Evolutionary conservation across 257 asterid species (phyloP), one percentile per base, ranked within the genome.

Genomic region (Forsythia suspensa): DNA sequence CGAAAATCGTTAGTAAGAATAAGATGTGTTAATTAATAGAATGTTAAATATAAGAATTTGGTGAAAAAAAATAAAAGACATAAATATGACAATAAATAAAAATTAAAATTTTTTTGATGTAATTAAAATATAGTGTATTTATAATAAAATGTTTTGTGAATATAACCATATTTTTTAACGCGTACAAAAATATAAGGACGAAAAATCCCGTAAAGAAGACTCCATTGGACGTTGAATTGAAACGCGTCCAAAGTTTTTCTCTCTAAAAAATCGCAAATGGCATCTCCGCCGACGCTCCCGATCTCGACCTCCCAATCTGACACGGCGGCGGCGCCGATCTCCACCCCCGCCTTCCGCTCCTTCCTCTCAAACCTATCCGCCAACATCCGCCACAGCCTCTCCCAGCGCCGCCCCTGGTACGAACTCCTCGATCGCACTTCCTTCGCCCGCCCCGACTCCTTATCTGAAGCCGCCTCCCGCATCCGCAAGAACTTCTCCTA

Each of bases 341-440:
- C 88, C n/a, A 81, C 88, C 12, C 88, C 88, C 3, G 91, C 91
- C 68, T 88, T 88, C 75, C 88, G 89, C 34, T 80, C 89, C 13
- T 88, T 85, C 72, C 76, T 88, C 79, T 72, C 85, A 13, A 84
- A 88, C 29, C 82, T 86, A 36, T 76, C 90, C 44, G 16, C 89
- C 67, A 78, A 86, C 46, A 40, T 81, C 82, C 88, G 92, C 77
- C 90, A 80, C 39, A 82, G 87, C 59, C 80, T 86, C 76, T 75
- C 90, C 44, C 92, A 82, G 59, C 90, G 92, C 59, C 90, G 92
- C 34, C 92, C 90, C 15, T 88, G 88, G 89, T 75, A 48, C 12
- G 92, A 88, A 57, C 88, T 88, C 44, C 44, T 86, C 3, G 92
- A 88, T 65, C 90, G 92, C 59, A 55, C 87, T 34, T 81, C 92